Evolutionary conservation across 495 filamentous ascomycete species (phyloP).

Genomic region (Neurospora tetrasperma): DNA sequence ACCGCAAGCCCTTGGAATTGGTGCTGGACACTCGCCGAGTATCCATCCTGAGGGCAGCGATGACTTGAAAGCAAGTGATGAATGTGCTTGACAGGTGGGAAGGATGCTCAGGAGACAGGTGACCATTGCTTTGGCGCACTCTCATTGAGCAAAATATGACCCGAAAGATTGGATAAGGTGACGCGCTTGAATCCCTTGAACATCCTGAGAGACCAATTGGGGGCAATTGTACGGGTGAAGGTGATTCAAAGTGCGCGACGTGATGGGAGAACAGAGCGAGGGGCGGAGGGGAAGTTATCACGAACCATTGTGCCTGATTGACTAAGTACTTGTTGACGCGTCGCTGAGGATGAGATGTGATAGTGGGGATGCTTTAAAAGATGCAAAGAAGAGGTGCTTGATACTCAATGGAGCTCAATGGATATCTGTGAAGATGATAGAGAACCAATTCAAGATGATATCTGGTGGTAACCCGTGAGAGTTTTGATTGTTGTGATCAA

Average conservation of each 20-base stretch:
- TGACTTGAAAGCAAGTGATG: neutral
- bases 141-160: neutral
- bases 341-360: neutral
- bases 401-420: neutral
- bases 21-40: neutral
- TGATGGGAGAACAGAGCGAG: neutral
- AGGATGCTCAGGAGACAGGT: neutral
- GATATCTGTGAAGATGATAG: neutral
- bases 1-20: neutral
- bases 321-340: neutral
- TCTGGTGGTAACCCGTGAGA: neutral
- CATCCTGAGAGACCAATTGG: neutral
- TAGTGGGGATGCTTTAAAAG: neutral
- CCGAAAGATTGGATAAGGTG: neutral
- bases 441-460: neutral
- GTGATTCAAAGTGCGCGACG: neutral
- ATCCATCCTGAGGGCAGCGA: neutral
- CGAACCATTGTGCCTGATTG: neutral
- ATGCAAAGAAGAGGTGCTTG: slow-evolving; percentile 1
- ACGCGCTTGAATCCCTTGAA: neutral
- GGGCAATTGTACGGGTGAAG: neutral
- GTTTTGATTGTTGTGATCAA: neutral
- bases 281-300: neutral
- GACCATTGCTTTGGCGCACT: neutral
- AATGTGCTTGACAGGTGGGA: neutral